Evolutionary conservation across 2,329 filamentous ascomycete species (phyloP).

Genomic region (Cladosporium sp.): DNA sequence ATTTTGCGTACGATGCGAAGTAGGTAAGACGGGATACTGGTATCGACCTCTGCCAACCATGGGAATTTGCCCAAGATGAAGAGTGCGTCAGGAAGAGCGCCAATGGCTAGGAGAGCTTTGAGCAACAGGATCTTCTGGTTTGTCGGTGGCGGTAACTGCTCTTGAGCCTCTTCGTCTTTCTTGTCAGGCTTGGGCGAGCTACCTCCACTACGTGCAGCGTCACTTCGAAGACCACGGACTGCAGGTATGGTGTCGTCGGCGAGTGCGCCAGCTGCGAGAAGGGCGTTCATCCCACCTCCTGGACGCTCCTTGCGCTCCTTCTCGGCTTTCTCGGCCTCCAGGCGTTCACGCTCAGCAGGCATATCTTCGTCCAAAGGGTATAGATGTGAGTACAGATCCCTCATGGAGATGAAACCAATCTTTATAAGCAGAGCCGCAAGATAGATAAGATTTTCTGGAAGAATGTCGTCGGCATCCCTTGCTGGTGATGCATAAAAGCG

Average conservation of each 20-base stretch:
- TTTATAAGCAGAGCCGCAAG: constrained; percentile 91
- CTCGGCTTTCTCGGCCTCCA: constrained; percentile 72
- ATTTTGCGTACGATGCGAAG: constrained; percentile 83
- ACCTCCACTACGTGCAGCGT: constrained; percentile 43
- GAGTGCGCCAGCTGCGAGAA: constrained; percentile 81
- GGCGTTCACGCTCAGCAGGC: constrained; percentile 65
- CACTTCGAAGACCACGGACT: constrained; percentile 38
- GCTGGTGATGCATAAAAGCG: constrained; percentile 85
- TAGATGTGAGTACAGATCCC: constrained; percentile 86
- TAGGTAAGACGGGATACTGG: constrained; percentile 74
- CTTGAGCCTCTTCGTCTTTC: constrained; percentile 45
- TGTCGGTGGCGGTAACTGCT: constrained; percentile 63
- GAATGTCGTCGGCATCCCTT: constrained; percentile 67
- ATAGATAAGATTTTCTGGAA: constrained; percentile 91
- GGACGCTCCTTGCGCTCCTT: constrained; percentile 67
- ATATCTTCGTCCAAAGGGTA: constrained; percentile 82
- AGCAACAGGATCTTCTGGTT: constrained; percentile 88
- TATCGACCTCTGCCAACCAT: constrained; percentile 82
- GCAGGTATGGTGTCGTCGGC: constrained; percentile 69
- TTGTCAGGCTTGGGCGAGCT: constrained; percentile 38
- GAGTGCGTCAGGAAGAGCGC: constrained; percentile 85
- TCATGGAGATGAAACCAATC: constrained; percentile 89
- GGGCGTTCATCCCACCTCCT: constrained; percentile 71
- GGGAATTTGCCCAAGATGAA: constrained; percentile 90
- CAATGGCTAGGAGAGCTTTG: constrained; percentile 81